Percentiles rank a stretch among this genome's conserved stretches.
Conservation (phyloP, 2,329 filamentous ascomycete genomes). For the Trichoderma atrobrunneum region DNA sequence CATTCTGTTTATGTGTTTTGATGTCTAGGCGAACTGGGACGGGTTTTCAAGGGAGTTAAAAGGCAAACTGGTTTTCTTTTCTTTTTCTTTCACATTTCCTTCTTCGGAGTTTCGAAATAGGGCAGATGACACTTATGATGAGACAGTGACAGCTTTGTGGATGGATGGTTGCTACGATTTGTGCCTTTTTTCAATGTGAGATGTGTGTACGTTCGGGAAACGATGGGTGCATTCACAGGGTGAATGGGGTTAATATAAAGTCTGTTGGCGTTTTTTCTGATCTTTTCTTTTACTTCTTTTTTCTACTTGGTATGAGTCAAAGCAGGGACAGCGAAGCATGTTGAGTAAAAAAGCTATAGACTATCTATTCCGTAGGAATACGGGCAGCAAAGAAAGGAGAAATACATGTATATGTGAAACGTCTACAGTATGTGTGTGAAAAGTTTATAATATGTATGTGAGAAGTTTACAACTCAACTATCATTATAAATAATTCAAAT, state of each 20-base stretch:
- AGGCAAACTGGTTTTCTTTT: background rate
- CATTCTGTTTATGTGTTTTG: background rate
- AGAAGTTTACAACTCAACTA: background rate
- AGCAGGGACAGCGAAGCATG: background rate
- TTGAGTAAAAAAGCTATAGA: background rate
- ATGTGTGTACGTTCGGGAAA: background rate
- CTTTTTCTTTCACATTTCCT: background rate
- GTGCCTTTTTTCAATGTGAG: background rate
- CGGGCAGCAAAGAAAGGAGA: background rate
- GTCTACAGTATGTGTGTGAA: background rate
- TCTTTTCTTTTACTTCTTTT: background rate
- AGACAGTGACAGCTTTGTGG: background rate
- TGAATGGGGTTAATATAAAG: background rate
- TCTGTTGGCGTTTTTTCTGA: background rate
- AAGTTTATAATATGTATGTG: too few species aligned
- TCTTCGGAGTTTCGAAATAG: background rate
- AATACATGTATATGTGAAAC: background rate
- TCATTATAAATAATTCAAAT: background rate
- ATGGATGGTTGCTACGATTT: background rate
- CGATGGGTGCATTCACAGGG: background rate
- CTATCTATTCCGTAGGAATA: background rate
- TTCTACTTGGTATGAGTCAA: background rate
- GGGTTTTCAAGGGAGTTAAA: background rate
- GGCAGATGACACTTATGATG: conserved; percentile 2
- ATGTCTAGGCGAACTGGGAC: background rate